phyloP scores from a whole-genome alignment of 2,329 filamentous ascomycete species.

The Dothiorella sarmentorum region DNA sequence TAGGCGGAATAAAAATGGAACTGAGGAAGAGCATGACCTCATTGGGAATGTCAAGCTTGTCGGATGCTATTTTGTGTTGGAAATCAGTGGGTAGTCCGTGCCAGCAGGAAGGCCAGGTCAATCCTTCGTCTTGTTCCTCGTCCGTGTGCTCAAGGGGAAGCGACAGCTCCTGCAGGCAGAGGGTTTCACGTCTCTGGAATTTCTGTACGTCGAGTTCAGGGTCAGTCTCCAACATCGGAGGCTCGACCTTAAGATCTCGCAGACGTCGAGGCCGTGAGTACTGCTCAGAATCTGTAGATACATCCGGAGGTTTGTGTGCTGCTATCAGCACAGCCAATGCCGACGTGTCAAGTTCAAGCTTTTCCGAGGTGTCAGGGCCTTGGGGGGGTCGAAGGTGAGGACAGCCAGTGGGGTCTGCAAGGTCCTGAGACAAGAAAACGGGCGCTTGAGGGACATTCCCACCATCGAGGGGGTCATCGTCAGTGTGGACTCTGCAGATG shows the following conservation, averaged over 20 bases:
- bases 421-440: slow-evolving; percentile 21
- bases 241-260: slow-evolving; percentile 41
- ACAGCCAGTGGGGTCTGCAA: slow-evolving; percentile 22
- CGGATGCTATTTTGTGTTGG: slow-evolving; percentile 26
- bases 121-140: slow-evolving; percentile 42
- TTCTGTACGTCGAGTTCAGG: slow-evolving; percentile 43
- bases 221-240: slow-evolving; percentile 46
- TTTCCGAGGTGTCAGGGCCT: slow-evolving; percentile 20
- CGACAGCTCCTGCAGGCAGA: slow-evolving; percentile 29
- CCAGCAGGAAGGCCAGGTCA: slow-evolving; percentile 41
- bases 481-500: slow-evolving; percentile 39
- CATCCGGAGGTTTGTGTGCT: slow-evolving; percentile 19
- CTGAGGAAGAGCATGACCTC: slow-evolving; percentile 38
- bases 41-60: slow-evolving; percentile 39
- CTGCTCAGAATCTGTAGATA: background rate
- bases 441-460: slow-evolving; percentile 16
- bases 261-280: slow-evolving; percentile 18
- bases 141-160: slow-evolving; percentile 36
- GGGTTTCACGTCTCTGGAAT: slow-evolving; percentile 31
- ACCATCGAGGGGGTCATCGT: slow-evolving; percentile 25
- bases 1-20: background rate
- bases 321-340: slow-evolving; percentile 29
- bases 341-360: slow-evolving; percentile 30
- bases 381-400: background rate
- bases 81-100: slow-evolving; percentile 27